Evolutionary conservation across 2,329 filamentous ascomycete species (phyloP).

Genomic region (Thelonectria rubi): DNA sequence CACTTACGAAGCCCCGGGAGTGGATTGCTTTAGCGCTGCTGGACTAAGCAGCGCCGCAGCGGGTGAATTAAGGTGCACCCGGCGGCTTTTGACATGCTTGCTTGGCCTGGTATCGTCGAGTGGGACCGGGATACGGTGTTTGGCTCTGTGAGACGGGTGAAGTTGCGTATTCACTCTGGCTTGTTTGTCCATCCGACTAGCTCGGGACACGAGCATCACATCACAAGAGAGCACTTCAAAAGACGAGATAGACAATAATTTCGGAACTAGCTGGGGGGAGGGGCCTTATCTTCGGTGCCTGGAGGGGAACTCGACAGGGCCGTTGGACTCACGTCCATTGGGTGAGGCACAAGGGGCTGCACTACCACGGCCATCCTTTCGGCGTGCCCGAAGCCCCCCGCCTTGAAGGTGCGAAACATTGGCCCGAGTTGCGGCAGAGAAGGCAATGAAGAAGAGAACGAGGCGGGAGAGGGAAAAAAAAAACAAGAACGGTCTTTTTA

Average conservation of each 20-base stretch:
- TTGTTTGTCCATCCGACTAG: conserved; percentile 11
- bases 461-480: conserved; percentile 17
- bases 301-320: conserved; percentile 21
- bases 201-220: conserved; percentile 3
- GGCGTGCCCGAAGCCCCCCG: conserved; percentile 33
- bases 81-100: conserved; percentile 35
- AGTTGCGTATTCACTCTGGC: conserved; percentile 12
- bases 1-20: conserved; percentile 36
- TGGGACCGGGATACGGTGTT: conserved; percentile 13
- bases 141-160: background rate
- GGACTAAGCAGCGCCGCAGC: conserved; percentile 39
- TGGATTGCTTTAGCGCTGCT: conserved; percentile 42
- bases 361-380: conserved; percentile 32
- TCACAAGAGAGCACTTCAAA: background rate
- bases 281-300: conserved; percentile 35
- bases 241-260: background rate
- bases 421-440: conserved; percentile 10
- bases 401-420: conserved; percentile 16
- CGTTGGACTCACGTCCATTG: conserved; percentile 18
- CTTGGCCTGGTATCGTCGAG: conserved; percentile 14
- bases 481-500: conserved; percentile 1
- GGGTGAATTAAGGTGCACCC: conserved; percentile 44
- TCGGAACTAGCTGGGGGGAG: conserved; percentile 1
- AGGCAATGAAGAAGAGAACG: conserved; percentile 9
- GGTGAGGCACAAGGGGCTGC: conserved; percentile 20